Evolutionary conservation across 139 green algal species (phyloP), one percentile per base, ranked within the genome.

Genomic region (Chlorella sp.): DNA sequence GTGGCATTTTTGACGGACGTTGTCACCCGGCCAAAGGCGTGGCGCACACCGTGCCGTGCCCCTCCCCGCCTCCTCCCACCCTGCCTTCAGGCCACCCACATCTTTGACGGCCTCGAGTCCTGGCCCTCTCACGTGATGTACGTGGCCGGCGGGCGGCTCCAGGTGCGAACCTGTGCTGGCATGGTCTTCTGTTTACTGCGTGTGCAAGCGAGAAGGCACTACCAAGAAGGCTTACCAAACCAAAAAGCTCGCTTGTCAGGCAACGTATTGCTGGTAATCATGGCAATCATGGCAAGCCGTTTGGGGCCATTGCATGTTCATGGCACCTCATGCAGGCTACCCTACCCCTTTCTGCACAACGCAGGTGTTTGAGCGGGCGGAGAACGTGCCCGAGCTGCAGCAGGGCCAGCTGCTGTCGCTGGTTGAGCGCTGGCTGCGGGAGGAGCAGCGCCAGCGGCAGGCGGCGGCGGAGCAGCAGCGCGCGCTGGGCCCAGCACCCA

Each of bases 111-210:
- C 34, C 89, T 99, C 28, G 94, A 99, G 87, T 87, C 80, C 32
- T 99, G 97, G 97, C 95, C 96, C 11, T 97, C 92, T 17, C 97
- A 99, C 76, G 20, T 99, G 0, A 94, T 95, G 62, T 99, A 97
- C 82, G 86, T 98, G 19, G 91, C 93, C 17, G 75, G 88, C 17
- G 97, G 97, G 54, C 36, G 88, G 73, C 81, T 97, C 68, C 65
- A 89, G 51, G 51, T 60, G 51, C 14, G 51, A 16, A 11, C 22
- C 13, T 24, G 14, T 60, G 51, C n/a, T n/a, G n/a, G n/a, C n/a
- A n/a, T n/a, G n/a, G n/a, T n/a, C n/a, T n/a, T n/a, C n/a, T n/a
- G n/a, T n/a, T n/a, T n/a, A n/a, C n/a, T n/a, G n/a, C n/a, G n/a
- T n/a, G n/a, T n/a, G n/a, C n/a, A n/a, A n/a, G n/a, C n/a, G n/a